Evolutionary conservation across 148 eudicot species (phyloP), one percentile per base, ranked within the genome.

Genomic region (Rhododendron griersonianum): DNA sequence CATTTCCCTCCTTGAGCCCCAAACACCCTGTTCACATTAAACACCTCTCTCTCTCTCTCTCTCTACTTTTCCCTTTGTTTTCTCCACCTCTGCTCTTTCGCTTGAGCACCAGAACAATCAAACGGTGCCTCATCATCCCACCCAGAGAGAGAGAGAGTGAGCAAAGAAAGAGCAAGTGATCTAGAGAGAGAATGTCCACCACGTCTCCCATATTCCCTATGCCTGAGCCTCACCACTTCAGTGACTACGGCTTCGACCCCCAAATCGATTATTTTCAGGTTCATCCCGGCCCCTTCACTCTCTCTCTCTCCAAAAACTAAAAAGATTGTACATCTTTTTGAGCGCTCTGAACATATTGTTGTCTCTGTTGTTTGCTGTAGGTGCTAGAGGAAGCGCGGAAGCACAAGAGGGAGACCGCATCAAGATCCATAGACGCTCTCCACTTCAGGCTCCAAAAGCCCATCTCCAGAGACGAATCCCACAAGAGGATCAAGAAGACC

Each of bases 251-350:
- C 69, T 96, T 96, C 53, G 98, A 95, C 77, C 94, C 98, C 51
- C 98, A 95, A 76, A 48, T 96, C 77, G 94, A 95, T 86, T 96
- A 93, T 79, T 95, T 94, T 78, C 98, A 94, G 95, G 99, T 96
- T 81, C 23, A 1, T 5, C 2, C 23, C n/a, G 7, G 45, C 45
- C 13, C 45, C 2, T 3, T 7, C 11, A 0, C 44, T 10, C 55
- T 21, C 63, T 10, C 47, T 7, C 41, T 13, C 19, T 1, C 13
- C 50, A 47, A 47, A 47, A 47, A 47, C 45, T 41, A 41, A 41
- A 6, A 41, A 41, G 45, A 41, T 41, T 39, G 44, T 50, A 50
- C 15, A 50, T 50, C 53, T 50, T 13, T 69, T 41, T 23, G 15
- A 28, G 55, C 33, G 2, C 50, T 25, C 84, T 57, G 41, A 18